Percentiles rank a stretch among this genome's conserved stretches.
phyloP scores from a whole-genome alignment of 495 filamentous ascomycete genomes.

The Staphylotrichum longicolle region DNA sequence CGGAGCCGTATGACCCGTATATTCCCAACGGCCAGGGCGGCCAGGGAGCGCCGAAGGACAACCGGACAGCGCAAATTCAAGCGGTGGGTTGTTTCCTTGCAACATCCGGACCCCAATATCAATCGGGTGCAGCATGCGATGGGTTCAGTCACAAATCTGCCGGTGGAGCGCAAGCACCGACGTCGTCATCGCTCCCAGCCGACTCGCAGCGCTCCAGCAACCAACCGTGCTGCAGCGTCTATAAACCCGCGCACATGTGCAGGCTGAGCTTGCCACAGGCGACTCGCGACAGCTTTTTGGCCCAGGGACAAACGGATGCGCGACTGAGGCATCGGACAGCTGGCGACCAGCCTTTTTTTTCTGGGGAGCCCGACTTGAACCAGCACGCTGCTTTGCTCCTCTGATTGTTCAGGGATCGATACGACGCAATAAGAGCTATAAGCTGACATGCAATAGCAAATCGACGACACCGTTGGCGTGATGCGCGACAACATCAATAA shows the following conservation, averaged over 20 bases:
- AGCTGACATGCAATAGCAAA: constrained; percentile 63
- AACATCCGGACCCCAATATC: constrained; percentile 4
- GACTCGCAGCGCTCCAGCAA: not conserved
- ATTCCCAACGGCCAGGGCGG: constrained; percentile 66
- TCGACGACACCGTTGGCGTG: constrained; percentile 86
- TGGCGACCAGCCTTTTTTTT: too few relatives aligned
- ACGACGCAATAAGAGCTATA: too few relatives aligned
- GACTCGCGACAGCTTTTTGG: too few relatives aligned
- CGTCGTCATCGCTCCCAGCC: not conserved
- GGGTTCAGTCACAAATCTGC: not conserved
- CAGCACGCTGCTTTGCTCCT: not conserved
- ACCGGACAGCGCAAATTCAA: constrained; percentile 65
- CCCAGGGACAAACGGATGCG: too few relatives aligned
- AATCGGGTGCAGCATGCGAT: constrained; percentile 1
- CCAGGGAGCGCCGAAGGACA: constrained; percentile 41
- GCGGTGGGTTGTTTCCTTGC: constrained; percentile 57
- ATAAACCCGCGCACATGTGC: too few relatives aligned
- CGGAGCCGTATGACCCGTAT: constrained; percentile 84
- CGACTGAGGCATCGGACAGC: too few relatives aligned
- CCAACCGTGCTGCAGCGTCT: not conserved
- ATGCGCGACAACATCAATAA: constrained; percentile 96
- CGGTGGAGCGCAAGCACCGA: too few relatives aligned
- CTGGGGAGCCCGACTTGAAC: not conserved
- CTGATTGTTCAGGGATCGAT: not conserved
- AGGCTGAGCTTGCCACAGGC: too few relatives aligned